Evolutionary conservation across 306 rosid species (phyloP), one percentile per base, ranked within the genome.

Genomic region (Betula pendula): DNA sequence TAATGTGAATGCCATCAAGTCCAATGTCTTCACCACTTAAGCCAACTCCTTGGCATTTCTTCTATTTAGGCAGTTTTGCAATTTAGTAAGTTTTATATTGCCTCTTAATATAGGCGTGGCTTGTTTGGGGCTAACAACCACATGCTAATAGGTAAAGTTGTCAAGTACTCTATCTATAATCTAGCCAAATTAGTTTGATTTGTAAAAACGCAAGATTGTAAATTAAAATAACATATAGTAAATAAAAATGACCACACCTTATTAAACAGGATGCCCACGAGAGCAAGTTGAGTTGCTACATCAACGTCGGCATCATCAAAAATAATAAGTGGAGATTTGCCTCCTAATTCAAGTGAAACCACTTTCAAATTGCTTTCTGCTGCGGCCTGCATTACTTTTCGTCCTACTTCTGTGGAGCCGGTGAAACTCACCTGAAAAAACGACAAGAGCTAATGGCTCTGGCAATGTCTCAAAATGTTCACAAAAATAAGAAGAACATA

Each of bases 341-440:
- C 98, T 75, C 98, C 97, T 85, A 94, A 81, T 79, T 94, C 98
- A 56, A 94, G 91, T 43, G 94, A 90, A 29, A 94, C 89, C 19
- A 81, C 71, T 80, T 94, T 94, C 84, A 94, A 77, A 76, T 94
- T 94, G 78, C 98, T 94, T 49, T 3, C 80, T 45, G 96, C 96
- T 44, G 98, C 96, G 5, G 97, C 96, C 74, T 84, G 74, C 98
- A 92, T 92, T 68, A 92, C 63, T 81, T 83, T 79, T 0, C 97
- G 89, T 8, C 97, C 98, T 33, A 89, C 89, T 33, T 88, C 89
- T 0, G 97, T 86, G 27, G 98, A 94, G 22, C 98, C 98, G 1
- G 98, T 94, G 49, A 91, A 94, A 60, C 92, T 89, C 3, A 62
- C 44, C 68, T 62, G 43, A 2, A 13, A 31, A 62, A 8, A 5